These are phyloP conservation scores for Candida oleophila DNA, from an alignment of 805 yeast species.

Conservation along the genomic window DNA sequence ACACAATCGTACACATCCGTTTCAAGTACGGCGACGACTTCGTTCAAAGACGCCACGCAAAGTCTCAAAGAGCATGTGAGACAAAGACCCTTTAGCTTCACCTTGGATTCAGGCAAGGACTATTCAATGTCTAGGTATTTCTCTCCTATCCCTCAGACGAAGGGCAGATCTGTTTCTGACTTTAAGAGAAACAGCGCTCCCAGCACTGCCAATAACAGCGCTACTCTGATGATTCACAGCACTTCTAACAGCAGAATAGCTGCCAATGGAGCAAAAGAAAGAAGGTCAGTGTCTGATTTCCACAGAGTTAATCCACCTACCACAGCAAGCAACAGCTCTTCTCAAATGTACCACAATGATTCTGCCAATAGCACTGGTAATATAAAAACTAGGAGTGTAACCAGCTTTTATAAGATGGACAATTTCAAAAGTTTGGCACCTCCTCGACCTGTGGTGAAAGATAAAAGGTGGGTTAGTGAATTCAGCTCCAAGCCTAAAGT, in stretches of 20 bases:
- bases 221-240: neutral
- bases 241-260: neutral
- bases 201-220: neutral
- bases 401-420: neutral
- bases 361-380: too few relatives aligned
- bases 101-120: conserved; percentile 24
- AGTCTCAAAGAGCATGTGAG: conserved; percentile 19
- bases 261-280: too few relatives aligned
- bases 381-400: too few relatives aligned
- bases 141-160: conserved; percentile 1
- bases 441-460: neutral
- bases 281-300: too few relatives aligned
- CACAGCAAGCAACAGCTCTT: too few relatives aligned
- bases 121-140: conserved; percentile 13
- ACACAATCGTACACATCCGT: conserved; percentile 1
- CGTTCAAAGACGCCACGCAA: conserved; percentile 10
- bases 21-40: conserved; percentile 4
- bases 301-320: too few relatives aligned
- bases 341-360: too few relatives aligned
- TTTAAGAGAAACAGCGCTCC: conserved; percentile 1
- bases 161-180: conserved; percentile 4
- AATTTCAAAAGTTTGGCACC: neutral
- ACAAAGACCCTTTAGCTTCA: conserved; percentile 26
- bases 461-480: neutral
- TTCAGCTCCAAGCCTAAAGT: neutral